Evolutionary conservation across 495 filamentous ascomycete genomes (phyloP).

Genomic region (Trichocladium antarcticum): DNA sequence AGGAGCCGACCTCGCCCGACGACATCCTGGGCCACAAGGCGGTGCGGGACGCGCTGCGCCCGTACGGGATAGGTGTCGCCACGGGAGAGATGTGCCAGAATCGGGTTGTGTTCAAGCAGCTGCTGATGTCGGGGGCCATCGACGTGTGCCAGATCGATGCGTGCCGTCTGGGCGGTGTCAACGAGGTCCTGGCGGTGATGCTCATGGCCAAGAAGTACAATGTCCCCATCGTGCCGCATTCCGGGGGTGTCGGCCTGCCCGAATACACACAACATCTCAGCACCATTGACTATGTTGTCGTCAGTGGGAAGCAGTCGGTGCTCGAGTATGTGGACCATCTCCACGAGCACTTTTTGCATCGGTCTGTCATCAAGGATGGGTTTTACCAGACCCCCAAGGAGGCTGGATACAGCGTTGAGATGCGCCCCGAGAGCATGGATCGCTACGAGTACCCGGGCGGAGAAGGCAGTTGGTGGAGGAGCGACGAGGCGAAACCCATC

Average conservation of each 20-base stretch:
- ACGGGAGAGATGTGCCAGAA: constrained; percentile 98
- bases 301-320: constrained; percentile 67
- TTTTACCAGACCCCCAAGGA: constrained; percentile 78
- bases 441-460: constrained; percentile 62
- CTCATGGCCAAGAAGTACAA: constrained; percentile 79
- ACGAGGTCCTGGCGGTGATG: constrained; percentile 85
- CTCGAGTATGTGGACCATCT: constrained; percentile 89
- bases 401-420: constrained; percentile 83
- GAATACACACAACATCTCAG: constrained; percentile 92
- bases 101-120: constrained; percentile 87
- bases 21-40: constrained; percentile 83
- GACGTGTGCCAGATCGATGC: constrained; percentile 88
- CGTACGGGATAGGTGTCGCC: constrained; percentile 70
- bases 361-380: constrained; percentile 66
- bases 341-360: constrained; percentile 87
- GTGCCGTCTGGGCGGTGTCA: constrained; percentile 82
- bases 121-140: constrained; percentile 65
- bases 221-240: constrained; percentile 80
- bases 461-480: constrained; percentile 74
- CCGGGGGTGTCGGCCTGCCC: constrained; percentile 79
- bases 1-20: constrained; percentile 91
- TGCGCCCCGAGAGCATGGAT: constrained; percentile 82
- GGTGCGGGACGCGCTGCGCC: constrained; percentile 65
- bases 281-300: constrained; percentile 89
- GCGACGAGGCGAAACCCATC: constrained; percentile 56